Base-by-base conservation (phyloP, 768 basidiomycete genomes). In the Trametes gibbosa region DNA sequence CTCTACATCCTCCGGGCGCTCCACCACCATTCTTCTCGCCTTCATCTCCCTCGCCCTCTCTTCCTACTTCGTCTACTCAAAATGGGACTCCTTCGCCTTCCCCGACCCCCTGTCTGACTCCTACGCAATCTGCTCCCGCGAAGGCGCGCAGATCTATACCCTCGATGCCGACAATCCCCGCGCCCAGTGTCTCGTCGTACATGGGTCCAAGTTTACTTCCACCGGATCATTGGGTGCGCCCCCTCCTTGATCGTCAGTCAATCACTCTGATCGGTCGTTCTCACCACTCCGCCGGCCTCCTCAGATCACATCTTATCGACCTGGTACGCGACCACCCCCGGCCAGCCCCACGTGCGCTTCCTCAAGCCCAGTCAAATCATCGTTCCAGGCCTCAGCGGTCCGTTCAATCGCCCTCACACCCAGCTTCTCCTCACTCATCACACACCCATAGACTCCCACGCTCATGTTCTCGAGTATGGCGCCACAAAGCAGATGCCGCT, bases 381-480 rank as follows among this genome's bases (percentile, higher is more conserved):
- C 43, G 79, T 90, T 45, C 90, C 90, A 13, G 90, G 90, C 1
- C 69, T 92, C 56, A 86, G 80, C 69, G 88, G 87, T 88, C 63
- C 65, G 83, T 75, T 46, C 37, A 50, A 45, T 51, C 13, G 10
- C 29, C 41, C 23, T 29, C 29, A 34, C 29, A 13, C 16, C 23
- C 34, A 29, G n/a, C n/a, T n/a, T 5, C 25, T 39, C 32, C 21
- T 24, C 5, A 23, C 21, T 24, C 21, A 24, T 23, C 21, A 25
- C 40, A 42, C 39, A 3, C 54, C 35, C n/a, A 7, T 64, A 89
- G 90, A 92, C 72, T 87, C 90, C 3, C 90, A 92, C 72, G 86
- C 77, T 0, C 90, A 93, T 66, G 82, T 89, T 34, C 76, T 93
- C 2, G 88, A 90, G 70, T 90, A 91, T 66, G 91, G 91, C 13